These are phyloP conservation scores for Plasmodium inui DNA, from an alignment of 169 alveolate species.

Conservation along the genomic window DNA sequence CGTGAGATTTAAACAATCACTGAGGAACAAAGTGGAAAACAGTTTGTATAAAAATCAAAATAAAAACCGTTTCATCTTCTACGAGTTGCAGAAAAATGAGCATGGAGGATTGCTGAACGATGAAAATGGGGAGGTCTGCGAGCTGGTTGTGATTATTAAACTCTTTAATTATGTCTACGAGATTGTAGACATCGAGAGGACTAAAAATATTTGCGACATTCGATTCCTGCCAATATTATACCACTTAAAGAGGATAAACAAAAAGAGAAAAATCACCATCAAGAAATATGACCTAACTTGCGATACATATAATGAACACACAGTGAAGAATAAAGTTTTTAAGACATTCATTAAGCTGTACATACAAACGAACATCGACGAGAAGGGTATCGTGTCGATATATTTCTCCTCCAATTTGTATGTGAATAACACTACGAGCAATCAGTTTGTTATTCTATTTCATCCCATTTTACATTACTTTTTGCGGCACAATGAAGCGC, in stretches of 20 bases:
- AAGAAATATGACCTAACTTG: constrained; percentile 32
- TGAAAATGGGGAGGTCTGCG: constrained; percentile 61
- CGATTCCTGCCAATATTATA: constrained; percentile 48
- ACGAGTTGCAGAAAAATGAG: constrained; percentile 32
- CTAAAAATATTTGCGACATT: constrained; percentile 50
- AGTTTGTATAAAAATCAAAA: neutral
- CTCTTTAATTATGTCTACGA: constrained; percentile 47
- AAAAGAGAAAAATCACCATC: constrained; percentile 38
- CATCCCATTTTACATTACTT: constrained; percentile 50
- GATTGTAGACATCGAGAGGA: constrained; percentile 49
- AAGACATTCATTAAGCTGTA: constrained; percentile 59
- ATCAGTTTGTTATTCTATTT: constrained; percentile 22
- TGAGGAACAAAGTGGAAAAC: constrained; percentile 24
- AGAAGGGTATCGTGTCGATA: constrained; percentile 52
- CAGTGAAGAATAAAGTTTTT: constrained; percentile 33
- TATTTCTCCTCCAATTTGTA: constrained; percentile 51
- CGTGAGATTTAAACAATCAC: constrained; percentile 48
- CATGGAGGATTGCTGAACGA: constrained; percentile 61
- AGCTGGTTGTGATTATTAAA: constrained; percentile 35
- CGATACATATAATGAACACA: constrained; percentile 57
- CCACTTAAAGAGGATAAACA: constrained; percentile 28
- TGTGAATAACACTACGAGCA: constrained; percentile 38
- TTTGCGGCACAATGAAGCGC: neutral
- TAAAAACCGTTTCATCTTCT: constrained; percentile 37
- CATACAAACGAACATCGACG: constrained; percentile 55